Base-by-base conservation (phyloP, 225 moss, liverwort and hornwort species). In the Pleurozium schreberi region DNA sequence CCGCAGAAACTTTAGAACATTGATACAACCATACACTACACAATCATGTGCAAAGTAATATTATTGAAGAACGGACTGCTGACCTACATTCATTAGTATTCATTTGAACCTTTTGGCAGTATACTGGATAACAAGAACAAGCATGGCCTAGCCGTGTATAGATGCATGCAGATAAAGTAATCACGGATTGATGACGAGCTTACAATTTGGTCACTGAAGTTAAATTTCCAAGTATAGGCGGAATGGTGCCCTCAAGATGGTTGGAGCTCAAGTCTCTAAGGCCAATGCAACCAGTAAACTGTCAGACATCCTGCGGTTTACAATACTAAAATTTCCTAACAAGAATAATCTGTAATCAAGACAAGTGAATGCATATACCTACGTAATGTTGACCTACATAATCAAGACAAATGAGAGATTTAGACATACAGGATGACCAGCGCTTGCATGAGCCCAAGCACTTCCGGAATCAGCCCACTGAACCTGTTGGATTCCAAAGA, bases 201-300 rank as follows among this genome's bases (percentile, higher is more conserved):
- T 87, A 94, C 94, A 94, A 84, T 92, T 94, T 94, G 73, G 94
- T 94, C 57, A 94, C 91, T 58, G 94, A 94, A 52, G 94, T 94
- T 84, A 94, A 88, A 67, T 94, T 94, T 89, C 94, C 94, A 74
- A 94, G 94, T 71, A 94, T 94, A 64, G 93, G 88, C 33, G 94
- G 94, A 88, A 94, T 94, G 47, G 93, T 89, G 28, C 94, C 94
- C 61, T 94, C 93, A 62, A 94, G 93, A 49, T 53, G 92, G 85
- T 94, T 94, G 47, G 90, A 92, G 81, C 94, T 94, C 88, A 94
- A 84, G 83, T 94, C 94, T 83, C 94, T 94, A 11, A 86, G 45
- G 61, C 27, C 89, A 71, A 87, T 45, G 80, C 75, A 87, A 65
- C 40, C 68, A 84, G 75, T 75, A 67, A 67, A 84, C 23, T 70